Base-by-base conservation (phyloP, 164 flowering plant genomes). In the Saururus chinensis region DNA sequence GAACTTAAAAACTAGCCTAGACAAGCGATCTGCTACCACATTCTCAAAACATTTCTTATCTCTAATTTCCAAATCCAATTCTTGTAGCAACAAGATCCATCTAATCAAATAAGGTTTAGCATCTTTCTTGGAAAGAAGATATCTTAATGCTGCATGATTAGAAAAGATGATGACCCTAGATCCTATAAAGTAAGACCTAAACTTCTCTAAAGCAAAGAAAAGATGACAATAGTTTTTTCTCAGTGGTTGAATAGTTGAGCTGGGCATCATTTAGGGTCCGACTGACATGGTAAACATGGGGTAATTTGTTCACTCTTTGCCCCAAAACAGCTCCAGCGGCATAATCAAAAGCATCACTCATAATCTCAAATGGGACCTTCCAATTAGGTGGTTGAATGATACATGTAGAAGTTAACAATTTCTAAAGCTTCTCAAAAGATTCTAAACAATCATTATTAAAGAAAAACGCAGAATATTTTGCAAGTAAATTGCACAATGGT, bases 341-440 rank as follows among this genome's bases (percentile, higher is more conserved):
- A 57, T 0, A n/a, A 20, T 68, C 55, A 49, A 24, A 35, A 0
- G 70, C 67, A 65, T 73, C 67, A 56, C 67, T 68, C 62, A 71
- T 64, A 8, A 68, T 3, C 45, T 73, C 57, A 49, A 65, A 61
- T 0, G 64, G 67, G n/a, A n/a, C n/a, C n/a, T n/a, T n/a, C n/a
- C n/a, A n/a, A n/a, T n/a, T n/a, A n/a, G n/a, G n/a, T n/a, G n/a
- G n/a, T n/a, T 0, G 7, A 7, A 60, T 53, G 10, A 71, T 56
- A 8, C 61, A 59, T 1, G 61, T 40, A 24, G 45, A 8, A 12
- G 19, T 41, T 0, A 57, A 45, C 19, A 8, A 7, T 0, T 17
- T 9, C 22, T 58, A 66, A 4, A 59, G n/a, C 4, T 41, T 24
- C 0, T 35, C 26, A 52, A 20, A 37, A 60, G 60, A 72, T 0